Conservation (phyloP, 1,139 yeast genomes). For the Suhomyces bokatorum region DNA sequence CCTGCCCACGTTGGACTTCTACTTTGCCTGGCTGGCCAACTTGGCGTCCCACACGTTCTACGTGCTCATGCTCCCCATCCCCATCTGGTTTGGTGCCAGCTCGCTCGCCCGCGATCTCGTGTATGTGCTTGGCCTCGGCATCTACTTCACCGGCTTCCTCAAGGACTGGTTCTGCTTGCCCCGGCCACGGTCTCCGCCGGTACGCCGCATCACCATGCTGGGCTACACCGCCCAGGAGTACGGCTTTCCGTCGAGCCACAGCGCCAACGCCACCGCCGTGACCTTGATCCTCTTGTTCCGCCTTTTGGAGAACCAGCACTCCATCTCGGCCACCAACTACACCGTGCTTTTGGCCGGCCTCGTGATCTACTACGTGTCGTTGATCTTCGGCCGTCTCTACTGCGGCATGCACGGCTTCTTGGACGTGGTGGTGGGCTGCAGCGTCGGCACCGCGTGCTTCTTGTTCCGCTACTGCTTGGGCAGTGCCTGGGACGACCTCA, state of each 20-base stretch:
- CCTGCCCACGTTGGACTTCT: conserved; percentile 59
- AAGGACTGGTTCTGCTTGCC: conserved; percentile 91
- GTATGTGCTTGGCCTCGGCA: conserved; percentile 80
- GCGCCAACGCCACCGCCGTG: conserved; percentile 89
- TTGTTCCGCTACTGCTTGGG: conserved; percentile 41
- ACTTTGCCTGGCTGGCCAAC: conserved; percentile 87
- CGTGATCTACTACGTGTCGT: conserved; percentile 58
- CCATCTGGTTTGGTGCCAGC: conserved; percentile 79
- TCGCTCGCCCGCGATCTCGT: conserved; percentile 67
- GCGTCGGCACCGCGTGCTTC: conserved; percentile 57
- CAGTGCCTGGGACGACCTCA: conserved; percentile 38
- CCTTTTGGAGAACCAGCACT: conserved; percentile 19
- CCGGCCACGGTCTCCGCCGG: conserved; percentile 89
- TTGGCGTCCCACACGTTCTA: conserved; percentile 93
- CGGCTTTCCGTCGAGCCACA: conserved; percentile 92
- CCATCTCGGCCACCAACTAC: conserved; percentile 11
- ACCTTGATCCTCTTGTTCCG: conserved; percentile 48
- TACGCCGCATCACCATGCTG: conserved; percentile 85
- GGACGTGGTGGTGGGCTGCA: conserved; percentile 67
- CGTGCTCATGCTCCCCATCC: conserved; percentile 81
- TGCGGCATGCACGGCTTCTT: conserved; percentile 98
- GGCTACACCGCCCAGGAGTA: conserved; percentile 89
- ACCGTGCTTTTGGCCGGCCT: conserved; percentile 17
- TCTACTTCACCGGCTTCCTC: conserved; percentile 70
- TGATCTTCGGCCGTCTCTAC: conserved; percentile 80